phyloP scores from a whole-genome alignment of 2,329 filamentous ascomycete genomes.

The Chaetomium olivaceum region DNA sequence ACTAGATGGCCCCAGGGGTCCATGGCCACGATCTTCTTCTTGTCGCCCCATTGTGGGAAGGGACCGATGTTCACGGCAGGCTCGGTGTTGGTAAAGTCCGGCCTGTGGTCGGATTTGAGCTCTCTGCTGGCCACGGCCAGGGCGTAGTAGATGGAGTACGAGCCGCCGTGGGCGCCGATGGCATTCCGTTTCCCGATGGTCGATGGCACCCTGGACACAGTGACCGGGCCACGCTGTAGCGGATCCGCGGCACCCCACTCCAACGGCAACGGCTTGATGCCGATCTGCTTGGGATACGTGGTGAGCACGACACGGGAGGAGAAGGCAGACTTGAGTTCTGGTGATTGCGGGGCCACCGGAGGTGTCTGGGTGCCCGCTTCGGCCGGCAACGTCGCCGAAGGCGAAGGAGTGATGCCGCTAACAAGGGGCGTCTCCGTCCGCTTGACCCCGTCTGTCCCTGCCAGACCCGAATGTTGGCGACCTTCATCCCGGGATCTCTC shows the following conservation, averaged over 20 bases:
- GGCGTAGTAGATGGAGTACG: slow-evolving; percentile 94
- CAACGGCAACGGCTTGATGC: slow-evolving; percentile 87
- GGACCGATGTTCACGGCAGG: slow-evolving; percentile 87
- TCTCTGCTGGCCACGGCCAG: slow-evolving; percentile 90
- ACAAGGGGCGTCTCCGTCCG: slow-evolving; percentile 25
- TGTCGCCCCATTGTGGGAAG: slow-evolving; percentile 85
- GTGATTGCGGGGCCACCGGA: slow-evolving; percentile 33
- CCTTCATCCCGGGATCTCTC: slow-evolving; percentile 25
- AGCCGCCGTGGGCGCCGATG: slow-evolving; percentile 66
- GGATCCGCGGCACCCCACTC: slow-evolving; percentile 83
- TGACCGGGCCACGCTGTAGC: slow-evolving; percentile 76
- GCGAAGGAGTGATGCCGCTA: slow-evolving; percentile 29
- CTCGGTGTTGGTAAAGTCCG: slow-evolving; percentile 74
- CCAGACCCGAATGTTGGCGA: slow-evolving; percentile 1
- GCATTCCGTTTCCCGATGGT: slow-evolving; percentile 82
- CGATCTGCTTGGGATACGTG: slow-evolving; percentile 91
- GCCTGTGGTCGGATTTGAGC: slow-evolving; percentile 75
- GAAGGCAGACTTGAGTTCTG: slow-evolving; percentile 47
- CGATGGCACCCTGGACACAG: slow-evolving; percentile 74
- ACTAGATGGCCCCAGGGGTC: slow-evolving; percentile 89
- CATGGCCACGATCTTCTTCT: slow-evolving; percentile 96
- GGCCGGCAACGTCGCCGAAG: slow-evolving; percentile 31
- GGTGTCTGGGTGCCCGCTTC: slow-evolving; percentile 33
- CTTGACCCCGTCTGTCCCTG: slow-evolving; percentile 9
- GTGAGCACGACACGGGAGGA: slow-evolving; percentile 59